Conservation (phyloP, 352 stramenopile species). For the Phytophthora sp. region DNA sequence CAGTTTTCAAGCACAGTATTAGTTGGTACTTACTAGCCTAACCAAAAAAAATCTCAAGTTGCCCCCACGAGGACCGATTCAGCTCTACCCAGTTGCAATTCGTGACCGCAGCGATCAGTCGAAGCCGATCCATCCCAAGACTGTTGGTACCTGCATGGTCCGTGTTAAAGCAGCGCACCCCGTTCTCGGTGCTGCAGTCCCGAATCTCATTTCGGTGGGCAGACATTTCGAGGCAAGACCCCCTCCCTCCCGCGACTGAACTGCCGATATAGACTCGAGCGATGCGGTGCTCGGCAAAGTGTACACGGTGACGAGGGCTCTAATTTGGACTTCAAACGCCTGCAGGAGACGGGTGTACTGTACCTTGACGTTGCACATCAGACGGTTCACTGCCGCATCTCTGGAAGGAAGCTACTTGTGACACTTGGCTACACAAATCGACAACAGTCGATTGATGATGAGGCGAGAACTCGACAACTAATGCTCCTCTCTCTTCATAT, state of each 20-base stretch:
- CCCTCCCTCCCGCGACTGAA: neutral
- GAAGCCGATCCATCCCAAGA: neutral
- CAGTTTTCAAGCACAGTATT: too few species aligned
- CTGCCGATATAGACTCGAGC: neutral
- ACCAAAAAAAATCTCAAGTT: too few species aligned
- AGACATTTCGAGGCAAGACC: neutral
- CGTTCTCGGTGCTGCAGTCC: neutral
- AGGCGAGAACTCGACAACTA: neutral
- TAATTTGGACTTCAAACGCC: neutral
- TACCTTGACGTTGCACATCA: conserved; percentile 8
- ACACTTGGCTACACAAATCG: conserved; percentile 38
- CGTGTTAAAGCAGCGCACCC: neutral
- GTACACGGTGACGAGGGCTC: conserved; percentile 7
- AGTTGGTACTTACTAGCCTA: too few species aligned
- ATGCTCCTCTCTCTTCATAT: too few species aligned
- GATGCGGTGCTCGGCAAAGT: conserved; percentile 2
- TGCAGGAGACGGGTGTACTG: too few species aligned
- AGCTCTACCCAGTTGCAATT: too few species aligned
- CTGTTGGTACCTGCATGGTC: neutral
- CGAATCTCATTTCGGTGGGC: neutral
- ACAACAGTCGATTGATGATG: conserved; percentile 15
- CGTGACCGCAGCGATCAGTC: neutral
- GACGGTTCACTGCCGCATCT: conserved; percentile 14
- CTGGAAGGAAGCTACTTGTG: conserved; percentile 32
- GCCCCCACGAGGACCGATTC: too few species aligned